Base-by-base conservation (phyloP, 2,329 filamentous ascomycete genomes). In the Microthyrium microscopicum region DNA sequence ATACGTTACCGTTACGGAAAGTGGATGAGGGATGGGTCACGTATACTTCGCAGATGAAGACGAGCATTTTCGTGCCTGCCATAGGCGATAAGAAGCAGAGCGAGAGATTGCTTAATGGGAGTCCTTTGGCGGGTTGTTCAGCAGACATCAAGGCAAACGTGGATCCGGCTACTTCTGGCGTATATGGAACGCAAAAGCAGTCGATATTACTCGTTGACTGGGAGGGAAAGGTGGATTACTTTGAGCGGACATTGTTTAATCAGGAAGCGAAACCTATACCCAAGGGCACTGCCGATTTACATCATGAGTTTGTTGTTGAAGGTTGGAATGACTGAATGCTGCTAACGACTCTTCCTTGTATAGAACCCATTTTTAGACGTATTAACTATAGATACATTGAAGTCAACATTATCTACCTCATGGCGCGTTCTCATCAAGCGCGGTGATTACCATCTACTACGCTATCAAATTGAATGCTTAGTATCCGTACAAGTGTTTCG, bases 141-240 rank as follows among this genome's bases (percentile, higher is more conserved):
- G n/a, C n/a, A n/a, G n/a, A n/a, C n/a, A n/a, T n/a, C n/a, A n/a
- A n/a, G n/a, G 38, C 34, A 2, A 41, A 47, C 19, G 29, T 33
- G 51, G 46, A 39, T 31, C 47, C 45, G 41, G 52, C 42, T 53
- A 64, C 46, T 41, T 57, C 54, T 36, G 67, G 66, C 1, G 51
- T 63, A 5, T 77, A 77, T 46, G 73, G 72, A 1, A 77, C 73
- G 3, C 68, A 73, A 46, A 72, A 71, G 49, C 71, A 77, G 46
- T 72, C 68, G 1, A 53, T 77, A 5, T 55, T 77, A 2, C 49
- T 77, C 11, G 68, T 73, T 15, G 56, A 64, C 42, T 52, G 53
- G 20, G 45, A 62, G n/a, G 69, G 69, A 2, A 58, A 60, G 34
- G 61, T 73, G 22, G 66, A 61, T n/a, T 77, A 69, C 43, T 58